A percentile compares a stretch with the other conserved stretches of the same genome.
Evolutionary conservation across 2,329 filamentous ascomycete genomes (phyloP).

Genomic region (Penicillium sp.): DNA sequence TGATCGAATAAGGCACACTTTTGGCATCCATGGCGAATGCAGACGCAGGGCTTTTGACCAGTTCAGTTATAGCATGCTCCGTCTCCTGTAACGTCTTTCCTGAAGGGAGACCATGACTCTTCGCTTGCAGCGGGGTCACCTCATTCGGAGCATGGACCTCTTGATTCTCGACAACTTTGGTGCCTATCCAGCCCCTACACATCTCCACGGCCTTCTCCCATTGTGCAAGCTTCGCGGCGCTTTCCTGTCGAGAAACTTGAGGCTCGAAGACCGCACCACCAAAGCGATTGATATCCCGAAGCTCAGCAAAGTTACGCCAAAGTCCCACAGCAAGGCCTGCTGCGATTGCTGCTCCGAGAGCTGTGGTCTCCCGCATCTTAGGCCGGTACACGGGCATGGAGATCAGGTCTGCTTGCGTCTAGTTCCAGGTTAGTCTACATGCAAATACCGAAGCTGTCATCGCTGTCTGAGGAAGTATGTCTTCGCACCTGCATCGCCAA

Average conservation of each 20-base stretch:
- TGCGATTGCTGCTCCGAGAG: conserved; percentile 81
- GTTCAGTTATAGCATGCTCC: conserved; percentile 1
- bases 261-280: conserved; percentile 70
- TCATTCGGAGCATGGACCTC: neutral
- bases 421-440: neutral
- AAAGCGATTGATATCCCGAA: conserved; percentile 66
- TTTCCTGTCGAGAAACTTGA: conserved; percentile 52
- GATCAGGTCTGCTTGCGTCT: conserved; percentile 78
- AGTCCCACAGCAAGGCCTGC: conserved; percentile 76
- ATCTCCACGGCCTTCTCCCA: conserved; percentile 74
- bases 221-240: conserved; percentile 57
- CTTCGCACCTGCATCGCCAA: conserved; percentile 70
- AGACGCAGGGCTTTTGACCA: conserved; percentile 9
- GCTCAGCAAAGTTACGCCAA: conserved; percentile 70
- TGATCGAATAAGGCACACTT: conserved; percentile 10
- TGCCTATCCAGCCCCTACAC: conserved; percentile 62
- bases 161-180: neutral
- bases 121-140: neutral
- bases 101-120: neutral
- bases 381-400: conserved; percentile 79
- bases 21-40: conserved; percentile 5
- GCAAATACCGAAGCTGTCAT: conserved; percentile 14
- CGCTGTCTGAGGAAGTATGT: neutral
- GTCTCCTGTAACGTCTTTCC: neutral
- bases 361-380: conserved; percentile 85